A percentile compares a stretch with the other conserved stretches of the same genome.
Conservation (phyloP, 257 asterid genomes). For the Solanum corneliomulleri region DNA sequence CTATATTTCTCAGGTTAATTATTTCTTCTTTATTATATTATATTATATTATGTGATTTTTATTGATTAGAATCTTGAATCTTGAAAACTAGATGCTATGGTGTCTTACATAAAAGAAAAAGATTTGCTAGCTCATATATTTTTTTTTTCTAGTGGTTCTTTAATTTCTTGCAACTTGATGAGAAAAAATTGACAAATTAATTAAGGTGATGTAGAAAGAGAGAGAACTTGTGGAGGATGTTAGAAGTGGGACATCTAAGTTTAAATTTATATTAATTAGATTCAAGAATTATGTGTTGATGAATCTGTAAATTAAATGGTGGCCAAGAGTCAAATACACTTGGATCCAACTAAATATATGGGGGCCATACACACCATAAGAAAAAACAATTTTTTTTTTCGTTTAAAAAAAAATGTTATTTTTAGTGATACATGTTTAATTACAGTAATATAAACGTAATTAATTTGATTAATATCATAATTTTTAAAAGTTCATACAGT, state of each 20-base stretch:
- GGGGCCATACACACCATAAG: not conserved
- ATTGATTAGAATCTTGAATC: not conserved
- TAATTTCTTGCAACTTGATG: not conserved
- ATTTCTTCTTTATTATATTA: not conserved
- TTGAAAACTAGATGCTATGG: not conserved
- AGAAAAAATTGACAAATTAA: not conserved
- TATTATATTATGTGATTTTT: not conserved
- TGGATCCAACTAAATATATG: not conserved
- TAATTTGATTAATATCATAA: too few relatives aligned
- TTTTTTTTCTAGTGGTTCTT: not conserved
- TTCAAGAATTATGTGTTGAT: not conserved
- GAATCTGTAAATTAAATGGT: not conserved
- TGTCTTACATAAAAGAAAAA: not conserved
- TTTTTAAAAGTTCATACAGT: too few relatives aligned
- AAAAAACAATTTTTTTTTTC: rapidly evolving
- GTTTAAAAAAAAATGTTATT: not conserved
- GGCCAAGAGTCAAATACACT: not conserved
- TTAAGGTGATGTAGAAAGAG: not conserved
- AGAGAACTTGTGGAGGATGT: not conserved
- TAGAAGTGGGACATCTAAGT: not conserved
- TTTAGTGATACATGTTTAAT: too few relatives aligned
- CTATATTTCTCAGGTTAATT: constrained; percentile 44
- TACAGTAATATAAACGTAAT: too few relatives aligned
- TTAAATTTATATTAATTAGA: not conserved
- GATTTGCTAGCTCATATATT: not conserved